Evolutionary conservation across 1,284 basidiomycete species (phyloP).

Genomic region (Pseudozyma sp.): DNA sequence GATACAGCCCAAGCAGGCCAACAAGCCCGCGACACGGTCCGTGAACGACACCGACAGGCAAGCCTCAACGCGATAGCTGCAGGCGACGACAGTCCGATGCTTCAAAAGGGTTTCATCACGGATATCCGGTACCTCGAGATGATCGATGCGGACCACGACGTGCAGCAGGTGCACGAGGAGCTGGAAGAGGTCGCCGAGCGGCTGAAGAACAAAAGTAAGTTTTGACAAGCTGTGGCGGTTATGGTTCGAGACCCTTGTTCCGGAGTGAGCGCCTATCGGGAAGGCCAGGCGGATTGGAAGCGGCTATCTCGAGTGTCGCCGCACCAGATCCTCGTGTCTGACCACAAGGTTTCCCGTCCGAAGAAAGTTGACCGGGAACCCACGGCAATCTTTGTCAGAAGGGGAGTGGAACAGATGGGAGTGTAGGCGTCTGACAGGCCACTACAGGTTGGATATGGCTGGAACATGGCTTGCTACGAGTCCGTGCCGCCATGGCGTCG

Average conservation of each 20-base stretch:
- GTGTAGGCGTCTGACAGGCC: background rate
- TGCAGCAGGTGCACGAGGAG: constrained; percentile 34
- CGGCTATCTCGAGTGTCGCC: background rate
- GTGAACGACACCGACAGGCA: constrained; percentile 8
- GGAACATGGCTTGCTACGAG: constrained; percentile 3
- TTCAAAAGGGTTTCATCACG: constrained; percentile 25
- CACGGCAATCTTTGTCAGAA: background rate
- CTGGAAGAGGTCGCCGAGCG: constrained; percentile 29
- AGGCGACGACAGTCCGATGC: background rate
- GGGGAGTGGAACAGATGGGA: background rate
- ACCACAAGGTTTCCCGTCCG: no score
- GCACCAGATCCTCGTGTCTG: no score
- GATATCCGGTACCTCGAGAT: constrained; percentile 16
- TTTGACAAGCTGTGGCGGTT: background rate
- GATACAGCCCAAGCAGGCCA: constrained; percentile 11
- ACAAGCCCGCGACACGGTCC: constrained; percentile 20
- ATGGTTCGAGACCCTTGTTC: background rate
- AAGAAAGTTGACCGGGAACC: no score
- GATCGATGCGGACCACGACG: constrained; percentile 39
- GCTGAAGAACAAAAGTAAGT: constrained; percentile 31
- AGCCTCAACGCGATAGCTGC: background rate
- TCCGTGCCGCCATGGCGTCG: background rate
- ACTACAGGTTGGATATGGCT: background rate
- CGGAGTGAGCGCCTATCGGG: background rate
- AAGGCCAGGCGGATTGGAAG: no score